Evolutionary conservation across 1,284 basidiomycete species (phyloP), one percentile per base, ranked within the genome.

Genomic region (Boletus calvinii): DNA sequence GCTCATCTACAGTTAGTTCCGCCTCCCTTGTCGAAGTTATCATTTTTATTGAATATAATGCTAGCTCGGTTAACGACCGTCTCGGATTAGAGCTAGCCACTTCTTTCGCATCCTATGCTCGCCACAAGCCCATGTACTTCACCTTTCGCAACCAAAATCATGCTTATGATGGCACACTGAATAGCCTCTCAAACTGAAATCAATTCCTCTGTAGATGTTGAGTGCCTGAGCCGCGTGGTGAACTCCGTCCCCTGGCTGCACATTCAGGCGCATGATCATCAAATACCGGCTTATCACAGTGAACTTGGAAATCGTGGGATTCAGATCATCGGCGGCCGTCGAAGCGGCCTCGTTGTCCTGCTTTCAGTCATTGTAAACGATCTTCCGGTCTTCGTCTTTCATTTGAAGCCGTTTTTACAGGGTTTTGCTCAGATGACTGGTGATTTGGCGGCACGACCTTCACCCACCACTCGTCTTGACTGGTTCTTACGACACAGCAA

Each of bases 1-100:
- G 78, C 80, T 96, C 70, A 86, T 98, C 67, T 98, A 94, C 86
- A 94, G 90, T 91, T 65, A 68, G 87, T 85, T 44, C 2, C 44
- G 1, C 46, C 45, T 44, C 51, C n/a, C 15, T 50, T 47, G 29
- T 45, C 17, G 24, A 24, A 11, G 32, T 32, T 35, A n/a, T 17
- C 26, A 6, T 35, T n/a, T 30, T 45, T 37, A 50, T 40, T 55
- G 44, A 50, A 39, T 56, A 38, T 31, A 46, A 57, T 47, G 49
- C 6, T 59, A 87, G 84, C 85, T 59, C 83, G 85, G 64, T 74
- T 79, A 71, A 87, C 85, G 56, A 75, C 79, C 56, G 72, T 76
- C 60, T 72, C 83, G 45, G 85, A 87, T 60, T 87, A 82, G 74
- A 77, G 56, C 38, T 59, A 54, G 59, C 61, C 55, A 55, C 55